Evolutionary conservation across 1,284 basidiomycete genomes (phyloP).

Genomic region (Porogramme epimiltina): DNA sequence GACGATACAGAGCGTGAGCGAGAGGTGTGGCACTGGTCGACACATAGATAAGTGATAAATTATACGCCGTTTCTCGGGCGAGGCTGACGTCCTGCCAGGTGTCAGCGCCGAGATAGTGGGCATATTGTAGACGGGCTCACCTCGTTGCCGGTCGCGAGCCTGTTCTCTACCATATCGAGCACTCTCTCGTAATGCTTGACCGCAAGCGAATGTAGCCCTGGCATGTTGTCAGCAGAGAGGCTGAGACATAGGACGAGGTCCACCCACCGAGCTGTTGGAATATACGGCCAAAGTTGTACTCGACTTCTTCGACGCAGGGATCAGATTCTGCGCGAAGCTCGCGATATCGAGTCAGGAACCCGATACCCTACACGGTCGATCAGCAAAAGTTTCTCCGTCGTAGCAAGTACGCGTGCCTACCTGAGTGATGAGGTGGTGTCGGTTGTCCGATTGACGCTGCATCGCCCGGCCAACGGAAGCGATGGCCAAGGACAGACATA

Average conservation of each 20-base stretch:
- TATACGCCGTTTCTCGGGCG: slow-evolving; percentile 83
- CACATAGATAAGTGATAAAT: slow-evolving; percentile 81
- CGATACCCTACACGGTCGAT: slow-evolving; percentile 60
- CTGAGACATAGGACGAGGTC: not conserved
- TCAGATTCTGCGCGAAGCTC: slow-evolving; percentile 47
- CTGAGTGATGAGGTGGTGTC: slow-evolving; percentile 84
- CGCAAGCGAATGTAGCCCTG: slow-evolving; percentile 81
- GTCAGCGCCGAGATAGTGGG: not conserved
- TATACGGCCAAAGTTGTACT: slow-evolving; percentile 89
- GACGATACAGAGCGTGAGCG: slow-evolving; percentile 63
- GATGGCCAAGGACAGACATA: slow-evolving; percentile 82
- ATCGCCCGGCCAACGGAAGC: slow-evolving; percentile 84
- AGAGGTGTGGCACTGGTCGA: slow-evolving; percentile 73
- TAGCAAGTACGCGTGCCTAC: slow-evolving; percentile 35
- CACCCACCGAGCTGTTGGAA: slow-evolving; percentile 87
- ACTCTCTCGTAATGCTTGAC: slow-evolving; percentile 83
- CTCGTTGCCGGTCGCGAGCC: slow-evolving; percentile 19
- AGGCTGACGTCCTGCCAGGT: slow-evolving; percentile 43
- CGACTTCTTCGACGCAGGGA: slow-evolving; percentile 71
- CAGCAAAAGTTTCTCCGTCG: slow-evolving; percentile 33
- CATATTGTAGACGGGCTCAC: slow-evolving; percentile 21
- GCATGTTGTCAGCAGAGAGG: not conserved
- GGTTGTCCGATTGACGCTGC: slow-evolving; percentile 93
- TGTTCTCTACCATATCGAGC: slow-evolving; percentile 57
- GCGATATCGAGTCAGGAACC: slow-evolving; percentile 81